Evolutionary conservation across 805 yeast genomes (phyloP).

Genomic region (Pichia cephalocereana): DNA sequence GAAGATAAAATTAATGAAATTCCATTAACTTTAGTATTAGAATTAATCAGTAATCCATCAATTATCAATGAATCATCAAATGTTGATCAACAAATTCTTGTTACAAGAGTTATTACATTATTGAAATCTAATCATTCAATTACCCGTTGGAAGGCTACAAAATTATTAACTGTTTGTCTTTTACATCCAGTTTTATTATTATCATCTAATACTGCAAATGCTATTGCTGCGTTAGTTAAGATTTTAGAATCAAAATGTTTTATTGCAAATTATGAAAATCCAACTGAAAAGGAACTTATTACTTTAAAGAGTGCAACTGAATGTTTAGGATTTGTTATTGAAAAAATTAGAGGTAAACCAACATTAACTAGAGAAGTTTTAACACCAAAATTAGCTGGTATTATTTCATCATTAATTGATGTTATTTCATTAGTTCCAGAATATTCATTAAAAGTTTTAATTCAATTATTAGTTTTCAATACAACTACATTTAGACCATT

Average conservation of each 20-base stretch:
- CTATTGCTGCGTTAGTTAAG: conserved; percentile 33
- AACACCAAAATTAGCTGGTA: conserved; percentile 65
- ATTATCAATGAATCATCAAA: conserved; percentile 36
- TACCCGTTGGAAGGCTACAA: conserved; percentile 53
- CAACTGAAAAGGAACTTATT: conserved; percentile 15
- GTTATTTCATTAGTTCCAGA: conserved; percentile 31
- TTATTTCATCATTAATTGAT: conserved; percentile 46
- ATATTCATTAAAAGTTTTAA: conserved; percentile 31
- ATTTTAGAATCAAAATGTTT: conserved; percentile 31
- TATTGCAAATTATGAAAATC: conserved; percentile 23
- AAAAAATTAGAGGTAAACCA: conserved; percentile 65
- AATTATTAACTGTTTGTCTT: conserved; percentile 30
- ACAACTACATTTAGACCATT: conserved; percentile 79
- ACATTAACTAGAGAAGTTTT: conserved; percentile 74
- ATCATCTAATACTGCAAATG: conserved; percentile 32
- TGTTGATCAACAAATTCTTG: conserved; percentile 41
- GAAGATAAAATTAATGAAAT: conserved; percentile 16
- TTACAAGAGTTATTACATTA: conserved; percentile 35
- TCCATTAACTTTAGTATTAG: conserved; percentile 17
- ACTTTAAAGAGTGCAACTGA: conserved; percentile 31
- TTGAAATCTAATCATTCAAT: conserved; percentile 35
- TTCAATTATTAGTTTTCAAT: conserved; percentile 41
- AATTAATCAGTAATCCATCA: conserved; percentile 18
- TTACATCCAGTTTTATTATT: conserved; percentile 25
- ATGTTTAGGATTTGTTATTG: conserved; percentile 32